Evolutionary conservation across 306 rosid genomes (phyloP), one percentile per base, ranked within the genome.

Genomic region (Dalbergia cochinchinensis): DNA sequence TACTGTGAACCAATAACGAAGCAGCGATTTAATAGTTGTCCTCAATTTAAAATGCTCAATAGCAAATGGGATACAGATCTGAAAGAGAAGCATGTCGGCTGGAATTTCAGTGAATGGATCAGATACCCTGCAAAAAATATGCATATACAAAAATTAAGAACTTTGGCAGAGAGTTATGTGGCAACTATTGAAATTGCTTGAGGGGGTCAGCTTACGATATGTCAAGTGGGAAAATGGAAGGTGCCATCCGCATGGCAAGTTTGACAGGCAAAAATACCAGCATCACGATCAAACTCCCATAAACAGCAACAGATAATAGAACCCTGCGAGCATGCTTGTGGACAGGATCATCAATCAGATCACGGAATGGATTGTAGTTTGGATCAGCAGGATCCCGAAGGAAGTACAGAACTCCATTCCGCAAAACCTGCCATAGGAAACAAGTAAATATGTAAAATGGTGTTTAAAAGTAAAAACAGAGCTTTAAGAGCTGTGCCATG

Each of bases 281-380:
- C 99, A 96, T 96, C 84, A 96, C 99, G 76, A 96, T 96, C 84
- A 96, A 88, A 89, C 98, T 93, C 51, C 99, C 99, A 88, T 96
- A 96, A 50, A 96, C 99, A 4, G 94, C 98, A 82, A 96, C 93
- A 33, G 99, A 96, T 85, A 96, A 84, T 76, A 96, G 80, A 73
- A 96, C 99, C 84, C 99, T 87, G 78, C 99, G 99, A 78, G 99
- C 98, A 82, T 96, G 99, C 79, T 96, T 96, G 90, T 96, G 99
- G 82, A 96, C 97, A 41, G 99, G 98, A 78, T 96, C 99, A 65
- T 96, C 99, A 83, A 96, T 96, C 60, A 96, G 86, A 89, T 96
- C 99, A 69, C 97, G 97, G 87, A 96, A 96, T 26, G 98, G 99
- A 86, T 96, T 96, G 86, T 96, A 96, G 86, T 96, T 93, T 74